Evolutionary conservation across 2,329 filamentous ascomycete species (phyloP), one percentile per base, ranked within the genome.

Genomic region (Aspergillus quadrilineatus): DNA sequence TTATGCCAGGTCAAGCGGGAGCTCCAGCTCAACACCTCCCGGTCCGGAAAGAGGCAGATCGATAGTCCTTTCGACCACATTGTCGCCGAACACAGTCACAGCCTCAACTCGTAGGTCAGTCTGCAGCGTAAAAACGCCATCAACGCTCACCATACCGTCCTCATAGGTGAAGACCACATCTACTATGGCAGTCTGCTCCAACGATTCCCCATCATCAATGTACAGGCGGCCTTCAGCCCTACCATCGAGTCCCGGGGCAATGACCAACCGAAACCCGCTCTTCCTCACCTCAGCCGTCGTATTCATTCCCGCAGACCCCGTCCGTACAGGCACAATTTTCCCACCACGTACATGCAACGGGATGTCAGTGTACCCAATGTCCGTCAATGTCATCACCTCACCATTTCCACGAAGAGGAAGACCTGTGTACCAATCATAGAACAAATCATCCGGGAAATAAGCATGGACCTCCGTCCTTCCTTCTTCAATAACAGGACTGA

Each of bases 211-310:
- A 36, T 47, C 52, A 42, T 54, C 52, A 34, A 49, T 4, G 36
- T 48, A 48, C 34, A 54, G 14, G 9, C 39, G n/a, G 9, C 51
- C 51, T 7, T 4, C 10, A 6, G 90, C 90, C 6, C 75, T 82
- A 3, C 87, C 88, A 50, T 87, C 76, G 1, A 69, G 66, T 6
- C 81, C 84, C 0, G 89, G 80, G 0, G 89, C 87, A 44, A 95
- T 80, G 32, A 93, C 65, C 48, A 95, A 75, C 68, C 86, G 81
- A 74, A 93, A 93, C 62, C 86, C 79, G 63, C 88, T 78, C 61
- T 82, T 79, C 39, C 82, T 77, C 42, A 86, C 71, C 15, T 79
- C 88, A 68, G 66, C 85, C 67, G 72, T 92, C 64, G 77, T 90
- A 76, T 80, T 82, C 1, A 10, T 12, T 1, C 34, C 34, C 12